Evolutionary conservation across 1,139 yeast genomes (phyloP).

Genomic region (Sugiyamaella japonica): DNA sequence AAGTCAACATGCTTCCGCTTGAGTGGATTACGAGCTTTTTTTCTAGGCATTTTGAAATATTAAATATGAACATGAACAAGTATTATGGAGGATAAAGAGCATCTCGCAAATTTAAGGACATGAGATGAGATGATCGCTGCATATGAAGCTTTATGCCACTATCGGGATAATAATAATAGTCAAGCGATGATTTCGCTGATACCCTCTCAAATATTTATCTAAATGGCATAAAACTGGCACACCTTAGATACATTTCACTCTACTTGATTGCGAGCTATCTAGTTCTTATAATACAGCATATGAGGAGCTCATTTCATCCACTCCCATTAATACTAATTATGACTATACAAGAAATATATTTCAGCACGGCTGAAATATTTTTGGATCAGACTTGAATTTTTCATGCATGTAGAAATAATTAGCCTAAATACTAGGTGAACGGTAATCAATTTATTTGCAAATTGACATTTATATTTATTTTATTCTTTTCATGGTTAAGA

Average conservation of each 20-base stretch:
- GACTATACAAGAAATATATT: not conserved
- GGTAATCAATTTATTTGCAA: not conserved
- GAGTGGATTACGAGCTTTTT: conserved; percentile 33
- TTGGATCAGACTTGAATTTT: conserved; percentile 10
- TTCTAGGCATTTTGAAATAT: conserved; percentile 32
- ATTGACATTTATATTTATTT: not conserved
- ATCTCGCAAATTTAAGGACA: not conserved
- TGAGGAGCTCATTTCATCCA: not conserved
- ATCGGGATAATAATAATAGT: too few species aligned
- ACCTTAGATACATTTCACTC: too few species aligned
- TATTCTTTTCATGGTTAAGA: conserved; percentile 31
- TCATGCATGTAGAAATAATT: conserved; percentile 13
- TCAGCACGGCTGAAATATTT: conserved; percentile 17
- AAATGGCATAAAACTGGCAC: too few species aligned
- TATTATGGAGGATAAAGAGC: not conserved
- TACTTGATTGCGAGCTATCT: too few species aligned
- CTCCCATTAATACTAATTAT: not conserved
- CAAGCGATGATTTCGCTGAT: too few species aligned
- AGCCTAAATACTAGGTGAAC: not conserved
- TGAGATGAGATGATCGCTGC: not conserved
- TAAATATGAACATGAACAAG: not conserved
- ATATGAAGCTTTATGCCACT: too few species aligned
- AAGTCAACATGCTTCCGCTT: conserved; percentile 31
- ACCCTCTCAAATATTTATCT: too few species aligned
- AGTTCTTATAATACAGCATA: not conserved